A percentile compares a stretch with the other conserved stretches of the same genome.
Evolutionary conservation across 2,329 filamentous ascomycete genomes (phyloP).

Genomic region (Curvularia spicifera): DNA sequence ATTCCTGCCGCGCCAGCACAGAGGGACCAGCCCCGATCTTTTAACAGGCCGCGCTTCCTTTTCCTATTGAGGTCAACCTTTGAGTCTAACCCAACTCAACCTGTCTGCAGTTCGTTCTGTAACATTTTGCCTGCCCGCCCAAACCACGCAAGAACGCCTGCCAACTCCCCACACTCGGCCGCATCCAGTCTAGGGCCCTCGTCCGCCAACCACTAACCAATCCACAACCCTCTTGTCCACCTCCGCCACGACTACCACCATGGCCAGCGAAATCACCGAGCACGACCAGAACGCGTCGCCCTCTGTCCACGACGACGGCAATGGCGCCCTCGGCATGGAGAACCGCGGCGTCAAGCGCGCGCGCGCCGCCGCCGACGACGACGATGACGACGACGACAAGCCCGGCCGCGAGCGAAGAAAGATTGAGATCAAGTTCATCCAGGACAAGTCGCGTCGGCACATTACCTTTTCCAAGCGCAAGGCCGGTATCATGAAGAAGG

Average conservation of each 20-base stretch:
- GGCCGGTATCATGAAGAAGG: conserved; percentile 99
- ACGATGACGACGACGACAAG: conserved; percentile 98
- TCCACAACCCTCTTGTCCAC: conserved; percentile 14
- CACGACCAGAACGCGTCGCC: conserved; percentile 60
- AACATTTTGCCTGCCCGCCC: conserved; percentile 40
- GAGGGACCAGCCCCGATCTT: conserved; percentile 46
- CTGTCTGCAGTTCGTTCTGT: conserved; percentile 34
- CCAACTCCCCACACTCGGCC: conserved; percentile 43
- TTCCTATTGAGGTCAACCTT: conserved; percentile 46
- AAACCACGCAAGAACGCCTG: conserved; percentile 21
- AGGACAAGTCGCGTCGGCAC: conserved; percentile 98
- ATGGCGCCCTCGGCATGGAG: conserved; percentile 57
- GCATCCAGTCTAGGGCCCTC: conserved; percentile 51
- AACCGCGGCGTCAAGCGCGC: conserved; percentile 87
- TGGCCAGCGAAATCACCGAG: conserved; percentile 58
- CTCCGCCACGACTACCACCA: conserved; percentile 35
- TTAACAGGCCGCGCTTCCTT: conserved; percentile 38
- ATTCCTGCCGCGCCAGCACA: conserved; percentile 45
- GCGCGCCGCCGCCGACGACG: conserved; percentile 84
- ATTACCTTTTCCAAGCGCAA: conserved; percentile 99
- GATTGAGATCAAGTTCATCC: conserved; percentile 99
- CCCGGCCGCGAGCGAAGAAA: conserved; percentile 96
- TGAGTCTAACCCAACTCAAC: conserved; percentile 43
- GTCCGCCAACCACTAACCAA: conserved; percentile 47
- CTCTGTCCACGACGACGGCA: conserved; percentile 60